Evolutionary conservation across 495 filamentous ascomycete genomes (phyloP).

Genomic region (Astrothelium macrocarpum): DNA sequence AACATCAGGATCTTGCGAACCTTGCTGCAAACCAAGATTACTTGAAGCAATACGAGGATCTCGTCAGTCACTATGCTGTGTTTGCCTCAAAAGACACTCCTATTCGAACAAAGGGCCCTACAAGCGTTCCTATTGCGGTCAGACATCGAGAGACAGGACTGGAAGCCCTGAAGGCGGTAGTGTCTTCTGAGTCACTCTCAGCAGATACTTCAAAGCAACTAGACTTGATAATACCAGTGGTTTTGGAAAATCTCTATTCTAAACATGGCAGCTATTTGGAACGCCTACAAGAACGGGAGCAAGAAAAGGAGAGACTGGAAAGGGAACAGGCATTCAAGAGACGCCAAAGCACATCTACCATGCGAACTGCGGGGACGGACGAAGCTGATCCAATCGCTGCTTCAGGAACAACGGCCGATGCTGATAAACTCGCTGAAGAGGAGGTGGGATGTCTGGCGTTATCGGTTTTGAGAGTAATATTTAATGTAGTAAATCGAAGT

Average conservation of each 20-base stretch:
- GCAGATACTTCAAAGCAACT: slow-evolving; percentile 65
- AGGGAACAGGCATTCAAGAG: slow-evolving; percentile 48
- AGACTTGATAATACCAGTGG: slow-evolving; percentile 64
- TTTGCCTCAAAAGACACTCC: slow-evolving; percentile 55
- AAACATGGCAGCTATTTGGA: slow-evolving; percentile 59
- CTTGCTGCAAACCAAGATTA: slow-evolving; percentile 75
- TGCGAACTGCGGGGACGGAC: slow-evolving; percentile 55
- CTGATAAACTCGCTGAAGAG: slow-evolving; percentile 76
- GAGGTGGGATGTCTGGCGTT: slow-evolving; percentile 75
- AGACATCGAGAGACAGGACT: slow-evolving; percentile 76
- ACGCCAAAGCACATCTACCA: slow-evolving; percentile 69
- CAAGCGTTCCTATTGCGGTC: slow-evolving; percentile 65
- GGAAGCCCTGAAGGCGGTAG: slow-evolving; percentile 65
- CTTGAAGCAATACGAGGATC: slow-evolving; percentile 66
- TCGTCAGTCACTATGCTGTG: slow-evolving; percentile 65
- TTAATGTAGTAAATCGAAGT: slow-evolving; percentile 60
- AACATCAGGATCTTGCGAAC: slow-evolving; percentile 65
- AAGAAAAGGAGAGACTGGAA: slow-evolving; percentile 55
- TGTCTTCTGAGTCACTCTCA: slow-evolving; percentile 65
- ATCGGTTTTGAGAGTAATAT: slow-evolving; percentile 70
- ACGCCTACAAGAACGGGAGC: slow-evolving; percentile 49
- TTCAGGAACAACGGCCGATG: slow-evolving; percentile 66
- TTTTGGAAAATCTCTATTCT: slow-evolving; percentile 75
- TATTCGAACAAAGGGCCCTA: slow-evolving; percentile 36
- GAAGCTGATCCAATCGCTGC: slow-evolving; percentile 57